Evolutionary conservation across 768 basidiomycete species (phyloP), one percentile per base, ranked within the genome.

Genomic region (Suillus bovinus): DNA sequence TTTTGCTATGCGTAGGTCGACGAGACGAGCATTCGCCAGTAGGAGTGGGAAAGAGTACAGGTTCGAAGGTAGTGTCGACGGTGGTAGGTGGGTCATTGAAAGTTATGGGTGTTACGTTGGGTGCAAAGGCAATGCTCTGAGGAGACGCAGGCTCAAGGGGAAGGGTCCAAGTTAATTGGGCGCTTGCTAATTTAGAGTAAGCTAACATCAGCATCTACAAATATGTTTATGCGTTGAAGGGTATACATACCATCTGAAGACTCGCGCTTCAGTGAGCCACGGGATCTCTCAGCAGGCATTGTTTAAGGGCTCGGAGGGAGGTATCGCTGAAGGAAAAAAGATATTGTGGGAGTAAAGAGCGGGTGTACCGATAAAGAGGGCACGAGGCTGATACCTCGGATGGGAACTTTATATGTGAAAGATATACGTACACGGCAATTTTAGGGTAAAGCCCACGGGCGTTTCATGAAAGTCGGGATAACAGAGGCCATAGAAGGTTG

Each of bases 21-120:
- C 81, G 81, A 39, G 80, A 66, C 24, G 73, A 64, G 46, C 41
- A 57, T 10, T 71, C 74, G 39, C 76, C 63, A n/a, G 74, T 62
- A 49, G 77, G 63, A 27, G 83, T 81, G 22, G 88, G 86, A 77
- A 90, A 90, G 68, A 89, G 80, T 39, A 84, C 75, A 20, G 82
- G 79, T 58, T 84, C 78, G 44, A 77, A 75, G 52, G 64, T 61
- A 31, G 77, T 67, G 17, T 80, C 74, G 29, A 78, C 69, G 9
- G 79, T 71, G 16, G 69, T 66, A 31, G 78, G 78, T 10, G 80
- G 79, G 5, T 84, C 82, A 66, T 79, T 82, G 76, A 82, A 88
- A 20, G 84, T 81, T 53, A 79, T 79, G 14, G 87, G 84, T 1
- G 86, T 87, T 60, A 87, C 68, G 61, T 81, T 84, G 62, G 85